A percentile compares a stretch with the other conserved stretches of the same genome.
These are phyloP conservation scores for Aquilaria sinensis DNA, from an alignment of 345 rosid species.

Conservation along the genomic window DNA sequence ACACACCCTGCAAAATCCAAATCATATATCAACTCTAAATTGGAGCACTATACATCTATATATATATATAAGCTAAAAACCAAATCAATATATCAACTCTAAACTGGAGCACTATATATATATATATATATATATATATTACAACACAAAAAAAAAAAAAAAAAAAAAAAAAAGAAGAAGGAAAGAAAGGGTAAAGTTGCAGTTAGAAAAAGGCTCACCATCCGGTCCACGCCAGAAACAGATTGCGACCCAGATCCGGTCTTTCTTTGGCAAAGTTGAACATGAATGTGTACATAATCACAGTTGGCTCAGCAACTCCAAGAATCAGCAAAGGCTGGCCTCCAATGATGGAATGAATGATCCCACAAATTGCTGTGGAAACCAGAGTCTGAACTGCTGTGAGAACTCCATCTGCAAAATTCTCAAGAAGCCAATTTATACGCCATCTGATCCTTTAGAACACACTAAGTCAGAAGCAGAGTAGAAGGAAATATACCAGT, in stretches of 20 bases:
- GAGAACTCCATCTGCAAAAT: conserved; percentile 63
- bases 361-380: conserved; percentile 84
- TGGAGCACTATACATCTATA: neutral
- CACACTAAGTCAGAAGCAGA: neutral
- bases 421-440: neutral
- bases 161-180: neutral
- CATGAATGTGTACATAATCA: conserved; percentile 95
- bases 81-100: neutral
- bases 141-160: neutral
- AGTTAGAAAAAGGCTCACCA: conserved; percentile 39
- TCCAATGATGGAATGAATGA: conserved; percentile 86
- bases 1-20: conserved; percentile 60
- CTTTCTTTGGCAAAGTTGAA: conserved; percentile 88
- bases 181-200: conserved; percentile 4
- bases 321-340: conserved; percentile 96
- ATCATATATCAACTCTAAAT: neutral
- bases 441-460: too few species aligned
- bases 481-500: conserved; percentile 50
- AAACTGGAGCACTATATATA: neutral
- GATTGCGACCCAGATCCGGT: conserved; percentile 70
- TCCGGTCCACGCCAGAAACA: conserved; percentile 90
- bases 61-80: too few species aligned
- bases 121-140: neutral
- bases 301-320: conserved; percentile 99
- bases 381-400: conserved; percentile 97